These are phyloP conservation scores for Melastoma candidum DNA, from an alignment of 441 rosid species.

Conservation along the genomic window DNA sequence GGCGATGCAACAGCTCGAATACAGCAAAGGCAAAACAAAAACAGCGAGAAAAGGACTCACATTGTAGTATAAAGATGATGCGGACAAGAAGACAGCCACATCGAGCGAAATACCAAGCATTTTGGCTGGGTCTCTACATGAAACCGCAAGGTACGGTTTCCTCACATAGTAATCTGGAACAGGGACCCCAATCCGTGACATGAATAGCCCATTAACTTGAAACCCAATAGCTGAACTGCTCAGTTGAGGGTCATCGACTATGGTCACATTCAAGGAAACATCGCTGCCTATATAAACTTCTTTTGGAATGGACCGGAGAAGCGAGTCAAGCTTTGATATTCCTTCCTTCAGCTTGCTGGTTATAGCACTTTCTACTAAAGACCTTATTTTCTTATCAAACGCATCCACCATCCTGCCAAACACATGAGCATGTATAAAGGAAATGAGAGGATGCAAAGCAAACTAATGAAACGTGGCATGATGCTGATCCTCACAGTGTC, in stretches of 20 bases:
- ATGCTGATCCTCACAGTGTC: not conserved
- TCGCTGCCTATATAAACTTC: conserved; percentile 75
- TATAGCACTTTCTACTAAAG: conserved; percentile 76
- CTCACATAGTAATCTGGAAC: conserved; percentile 12
- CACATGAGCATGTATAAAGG: conserved; percentile 7
- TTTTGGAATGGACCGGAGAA: conserved; percentile 69
- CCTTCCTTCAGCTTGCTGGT: conserved; percentile 58
- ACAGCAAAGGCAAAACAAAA: not conserved
- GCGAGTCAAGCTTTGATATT: conserved; percentile 58
- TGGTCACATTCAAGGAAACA: conserved; percentile 78
- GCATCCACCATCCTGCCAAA: conserved; percentile 74
- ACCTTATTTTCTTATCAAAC: conserved; percentile 55
- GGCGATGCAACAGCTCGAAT: not conserved
- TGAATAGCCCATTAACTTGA: conserved; percentile 72
- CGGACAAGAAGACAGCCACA: conserved; percentile 84
- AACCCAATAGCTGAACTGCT: conserved; percentile 66
- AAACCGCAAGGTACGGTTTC: conserved; percentile 32
- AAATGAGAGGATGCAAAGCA: conserved; percentile 2
- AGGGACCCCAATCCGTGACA: conserved; percentile 23
- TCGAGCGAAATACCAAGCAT: conserved; percentile 86
- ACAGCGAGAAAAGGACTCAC: conserved; percentile 35
- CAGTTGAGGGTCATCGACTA: conserved; percentile 51
- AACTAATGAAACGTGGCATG: not conserved
- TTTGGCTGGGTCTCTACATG: conserved; percentile 49
- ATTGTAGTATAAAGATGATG: conserved; percentile 70